Conservation (phyloP, 2,329 filamentous ascomycete genomes). For the Lecanicillium sp. region DNA sequence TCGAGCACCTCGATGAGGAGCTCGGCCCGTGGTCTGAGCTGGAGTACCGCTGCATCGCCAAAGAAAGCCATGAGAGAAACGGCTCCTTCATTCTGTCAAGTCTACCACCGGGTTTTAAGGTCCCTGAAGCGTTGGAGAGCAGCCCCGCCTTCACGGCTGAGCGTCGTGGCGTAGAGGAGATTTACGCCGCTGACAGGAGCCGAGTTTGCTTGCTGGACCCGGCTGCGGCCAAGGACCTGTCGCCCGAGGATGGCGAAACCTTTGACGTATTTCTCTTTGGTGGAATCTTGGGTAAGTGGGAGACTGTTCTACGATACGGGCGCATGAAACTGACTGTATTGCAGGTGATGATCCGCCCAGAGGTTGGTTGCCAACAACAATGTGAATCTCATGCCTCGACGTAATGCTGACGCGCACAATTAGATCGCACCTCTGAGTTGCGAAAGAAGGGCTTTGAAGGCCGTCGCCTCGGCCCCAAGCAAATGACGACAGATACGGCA, state of each 20-base stretch:
- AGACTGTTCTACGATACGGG: no score
- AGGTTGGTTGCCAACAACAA: conserved; percentile 49
- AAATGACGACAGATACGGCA: conserved; percentile 98
- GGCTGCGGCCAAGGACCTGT: conserved; percentile 70
- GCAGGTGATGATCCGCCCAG: conserved; percentile 87
- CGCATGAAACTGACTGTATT: conserved; percentile 11
- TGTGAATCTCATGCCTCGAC: conserved; percentile 12
- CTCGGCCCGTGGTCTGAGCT: conserved; percentile 89
- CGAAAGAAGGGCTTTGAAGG: conserved; percentile 88
- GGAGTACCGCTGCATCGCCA: conserved; percentile 83
- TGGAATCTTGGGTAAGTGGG: conserved; percentile 78
- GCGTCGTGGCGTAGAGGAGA: conserved; percentile 69
- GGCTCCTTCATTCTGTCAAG: conserved; percentile 77
- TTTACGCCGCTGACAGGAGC: conserved; percentile 66
- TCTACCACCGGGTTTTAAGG: conserved; percentile 59
- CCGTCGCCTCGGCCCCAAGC: conserved; percentile 78
- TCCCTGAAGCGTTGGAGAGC: conserved; percentile 49
- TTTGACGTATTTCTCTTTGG: conserved; percentile 96
- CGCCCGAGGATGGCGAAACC: conserved; percentile 68
- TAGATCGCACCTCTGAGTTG: conserved; percentile 87
- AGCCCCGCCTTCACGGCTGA: conserved; percentile 63
- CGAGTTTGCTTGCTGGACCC: conserved; percentile 88
- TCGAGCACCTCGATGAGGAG: conserved; percentile 94
- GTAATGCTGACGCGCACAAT: conserved; percentile 24
- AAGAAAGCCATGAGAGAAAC: conserved; percentile 62